Percentiles rank a stretch among this genome's conserved stretches.
Evolutionary conservation across 2,329 filamentous ascomycete species (phyloP).

Genomic region (Cladorrhinum sp.): DNA sequence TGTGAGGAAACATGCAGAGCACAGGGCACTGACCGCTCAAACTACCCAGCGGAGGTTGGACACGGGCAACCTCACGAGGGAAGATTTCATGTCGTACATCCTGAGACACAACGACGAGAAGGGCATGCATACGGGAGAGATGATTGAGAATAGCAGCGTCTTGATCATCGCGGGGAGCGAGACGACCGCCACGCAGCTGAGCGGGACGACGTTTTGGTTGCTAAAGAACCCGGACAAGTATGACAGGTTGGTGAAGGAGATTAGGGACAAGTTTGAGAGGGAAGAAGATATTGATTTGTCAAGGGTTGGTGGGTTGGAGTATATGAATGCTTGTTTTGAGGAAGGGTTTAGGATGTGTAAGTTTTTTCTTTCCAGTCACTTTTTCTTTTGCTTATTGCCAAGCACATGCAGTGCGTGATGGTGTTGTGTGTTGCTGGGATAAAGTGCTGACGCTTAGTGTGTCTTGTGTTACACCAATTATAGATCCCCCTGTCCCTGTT

Average conservation of each 20-base stretch:
- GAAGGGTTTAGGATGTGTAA: slow-evolving; percentile 39
- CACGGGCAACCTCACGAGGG: background rate
- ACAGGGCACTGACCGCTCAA: slow-evolving; percentile 3
- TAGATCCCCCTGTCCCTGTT: slow-evolving; percentile 9
- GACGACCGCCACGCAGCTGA: slow-evolving; percentile 27
- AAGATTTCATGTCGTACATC: slow-evolving; percentile 20
- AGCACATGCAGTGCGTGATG: too few relatives aligned
- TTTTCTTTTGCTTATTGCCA: background rate
- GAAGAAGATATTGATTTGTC: slow-evolving; percentile 39
- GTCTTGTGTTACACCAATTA: too few relatives aligned
- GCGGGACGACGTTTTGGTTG: slow-evolving; percentile 30
- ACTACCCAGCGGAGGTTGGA: slow-evolving; percentile 5
- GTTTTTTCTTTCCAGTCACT: background rate
- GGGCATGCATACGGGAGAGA: slow-evolving; percentile 11
- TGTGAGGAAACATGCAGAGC: slow-evolving; percentile 9
- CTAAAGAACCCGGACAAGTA: slow-evolving; percentile 31
- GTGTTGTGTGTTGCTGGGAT: background rate
- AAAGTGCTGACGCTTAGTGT: too few relatives aligned
- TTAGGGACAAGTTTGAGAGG: slow-evolving; percentile 35
- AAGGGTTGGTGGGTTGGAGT: slow-evolving; percentile 31
- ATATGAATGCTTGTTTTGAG: slow-evolving; percentile 39
- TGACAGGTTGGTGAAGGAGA: slow-evolving; percentile 37
- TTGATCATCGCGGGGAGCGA: slow-evolving; percentile 27
- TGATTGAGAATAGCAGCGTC: slow-evolving; percentile 14
- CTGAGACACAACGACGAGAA: slow-evolving; percentile 11